Evolutionary conservation across 2,329 filamentous ascomycete genomes (phyloP).

Genomic region (Coleophoma cylindrospora): DNA sequence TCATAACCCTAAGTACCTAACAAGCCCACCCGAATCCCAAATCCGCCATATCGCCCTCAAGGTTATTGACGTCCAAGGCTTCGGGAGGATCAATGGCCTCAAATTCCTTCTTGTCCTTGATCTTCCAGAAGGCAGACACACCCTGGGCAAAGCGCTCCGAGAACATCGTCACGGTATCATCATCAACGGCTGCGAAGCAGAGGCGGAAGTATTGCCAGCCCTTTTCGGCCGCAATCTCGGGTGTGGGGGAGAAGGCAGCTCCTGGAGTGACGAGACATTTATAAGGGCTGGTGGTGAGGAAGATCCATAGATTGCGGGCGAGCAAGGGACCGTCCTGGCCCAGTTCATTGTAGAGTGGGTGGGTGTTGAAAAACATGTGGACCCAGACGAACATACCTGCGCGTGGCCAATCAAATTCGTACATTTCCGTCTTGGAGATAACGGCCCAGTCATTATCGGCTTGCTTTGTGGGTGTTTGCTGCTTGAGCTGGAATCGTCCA

Average conservation of each 20-base stretch:
- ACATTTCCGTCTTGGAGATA: slow-evolving; percentile 68
- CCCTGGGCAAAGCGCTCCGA: slow-evolving; percentile 63
- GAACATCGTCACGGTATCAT: slow-evolving; percentile 59
- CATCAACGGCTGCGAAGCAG: slow-evolving; percentile 81
- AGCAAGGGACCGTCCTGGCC: slow-evolving; percentile 41
- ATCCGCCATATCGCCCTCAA: not conserved
- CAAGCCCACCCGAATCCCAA: not conserved
- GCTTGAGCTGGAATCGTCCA: slow-evolving; percentile 60
- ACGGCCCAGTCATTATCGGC: slow-evolving; percentile 70
- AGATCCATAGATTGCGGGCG: slow-evolving; percentile 63
- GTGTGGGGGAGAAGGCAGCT: slow-evolving; percentile 65
- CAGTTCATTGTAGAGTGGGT: slow-evolving; percentile 49
- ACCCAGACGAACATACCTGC: slow-evolving; percentile 95
- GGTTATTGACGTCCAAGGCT: not conserved
- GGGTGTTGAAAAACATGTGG: slow-evolving; percentile 62
- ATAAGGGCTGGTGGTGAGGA: slow-evolving; percentile 64
- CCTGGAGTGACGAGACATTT: slow-evolving; percentile 69
- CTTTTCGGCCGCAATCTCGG: slow-evolving; percentile 48
- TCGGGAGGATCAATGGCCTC: slow-evolving; percentile 39
- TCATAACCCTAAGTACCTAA: not conserved
- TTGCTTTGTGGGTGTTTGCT: slow-evolving; percentile 44
- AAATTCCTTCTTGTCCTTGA: slow-evolving; percentile 62
- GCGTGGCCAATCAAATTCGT: slow-evolving; percentile 73
- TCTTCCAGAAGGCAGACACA: slow-evolving; percentile 70
- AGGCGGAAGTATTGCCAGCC: slow-evolving; percentile 72